Base-by-base conservation (phyloP, 2,329 filamentous ascomycete species). In the Fusarium chaquense region DNA sequence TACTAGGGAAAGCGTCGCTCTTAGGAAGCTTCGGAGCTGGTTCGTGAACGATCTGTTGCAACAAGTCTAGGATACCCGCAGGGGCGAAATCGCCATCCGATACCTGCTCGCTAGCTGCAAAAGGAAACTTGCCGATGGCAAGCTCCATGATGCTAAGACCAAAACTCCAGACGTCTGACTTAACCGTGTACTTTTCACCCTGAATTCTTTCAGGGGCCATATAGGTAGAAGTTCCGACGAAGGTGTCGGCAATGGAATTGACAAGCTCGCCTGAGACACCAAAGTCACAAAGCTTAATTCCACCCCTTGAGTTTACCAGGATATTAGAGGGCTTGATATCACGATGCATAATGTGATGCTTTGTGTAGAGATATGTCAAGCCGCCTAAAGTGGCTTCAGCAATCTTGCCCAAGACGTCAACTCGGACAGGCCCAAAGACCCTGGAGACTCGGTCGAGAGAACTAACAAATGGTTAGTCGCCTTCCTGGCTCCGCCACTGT, bases 281-380 rank as follows among this genome's bases (percentile, higher is more conserved):
- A 78, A 99, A 99, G 80, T 99, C 96, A 81, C 95, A 98, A 8
- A 99, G 88, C 82, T 99, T 99, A 85, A 99, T 98, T 72, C 91
- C 89, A 15, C 96, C 96, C 58, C 91, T 89, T 20, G 94, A 98
- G 84, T 98, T 98, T 77, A 98, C 93, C 28, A 99, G 85, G 62
- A 99, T 94, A 78, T 99, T 99, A 45, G 96, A 98, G 1, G 96
- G 96, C 78, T 99, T 99, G 83, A 99, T 97, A 79, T 99, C 96
- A 81, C 96, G 90, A 80, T 99, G 96, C 94, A 99, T 98, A 79
- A 99, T 99, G 76, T 96, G 93, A 78, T 98, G 94, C 73, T 93
- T 93, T 72, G 91, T 91, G 83, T 98, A 99, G 50, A 99, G 91
- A 78, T 99, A 99, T 35, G 94, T 94, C 63, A 99, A 86, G 15